These are phyloP conservation scores for Paulownia fortunei DNA, from an alignment of 257 asterid genomes.

Conservation along the genomic window DNA sequence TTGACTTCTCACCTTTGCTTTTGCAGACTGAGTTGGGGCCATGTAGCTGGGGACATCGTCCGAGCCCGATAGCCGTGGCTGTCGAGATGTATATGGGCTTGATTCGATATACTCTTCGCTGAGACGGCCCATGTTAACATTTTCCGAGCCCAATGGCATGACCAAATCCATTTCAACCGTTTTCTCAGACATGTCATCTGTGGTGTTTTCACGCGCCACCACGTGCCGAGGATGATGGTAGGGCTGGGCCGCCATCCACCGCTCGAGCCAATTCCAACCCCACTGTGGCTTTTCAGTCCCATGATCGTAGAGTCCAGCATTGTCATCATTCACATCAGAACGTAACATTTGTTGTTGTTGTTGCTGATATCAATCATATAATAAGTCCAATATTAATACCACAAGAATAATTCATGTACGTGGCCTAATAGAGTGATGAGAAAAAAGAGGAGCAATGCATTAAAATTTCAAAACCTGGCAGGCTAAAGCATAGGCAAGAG, in stretches of 20 bases:
- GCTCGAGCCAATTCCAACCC: constrained; percentile 95
- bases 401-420: not conserved
- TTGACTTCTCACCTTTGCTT: constrained; percentile 69
- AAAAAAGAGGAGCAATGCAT: not conserved
- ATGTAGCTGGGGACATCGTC: constrained; percentile 70
- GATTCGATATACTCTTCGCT: constrained; percentile 39
- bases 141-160: constrained; percentile 45
- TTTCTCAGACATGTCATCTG: constrained; percentile 60
- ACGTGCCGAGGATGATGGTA: constrained; percentile 45
- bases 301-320: constrained; percentile 28
- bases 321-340: constrained; percentile 30
- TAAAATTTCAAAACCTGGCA: constrained; percentile 55
- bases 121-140: constrained; percentile 38
- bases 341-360: constrained; percentile 42
- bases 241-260: constrained; percentile 88
- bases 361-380: constrained; percentile 12
- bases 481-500: constrained; percentile 78
- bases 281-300: constrained; percentile 55
- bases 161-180: constrained; percentile 72
- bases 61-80: constrained; percentile 28
- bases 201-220: constrained; percentile 51
- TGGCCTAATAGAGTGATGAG: not conserved
- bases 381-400: not conserved
- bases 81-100: constrained; percentile 54
- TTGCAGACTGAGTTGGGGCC: constrained; percentile 91